phyloP scores from a whole-genome alignment of 805 yeast species.

The Lachancea kluyveri region DNA sequence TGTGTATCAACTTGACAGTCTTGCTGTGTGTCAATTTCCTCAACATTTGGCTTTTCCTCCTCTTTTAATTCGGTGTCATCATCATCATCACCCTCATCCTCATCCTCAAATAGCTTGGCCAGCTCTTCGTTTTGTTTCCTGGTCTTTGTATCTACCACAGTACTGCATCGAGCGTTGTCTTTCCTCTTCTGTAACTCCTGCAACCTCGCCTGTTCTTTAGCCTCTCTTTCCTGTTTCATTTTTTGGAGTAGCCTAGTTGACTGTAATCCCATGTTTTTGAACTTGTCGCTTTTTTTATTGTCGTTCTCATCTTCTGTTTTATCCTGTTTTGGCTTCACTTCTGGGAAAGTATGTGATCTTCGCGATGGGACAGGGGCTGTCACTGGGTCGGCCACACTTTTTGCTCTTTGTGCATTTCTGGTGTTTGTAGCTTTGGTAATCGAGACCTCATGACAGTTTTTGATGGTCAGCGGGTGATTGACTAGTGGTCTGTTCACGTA shows the following conservation, averaged over 20 bases:
- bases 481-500: constrained; percentile 3
- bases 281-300: constrained; percentile 1
- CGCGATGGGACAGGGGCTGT: constrained; percentile 1
- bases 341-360: constrained; percentile 1
- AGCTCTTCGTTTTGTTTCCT: constrained; percentile 27
- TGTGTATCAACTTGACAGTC: no score
- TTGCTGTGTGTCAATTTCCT: no score
- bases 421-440: background rate
- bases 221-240: constrained; percentile 29
- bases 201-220: constrained; percentile 24
- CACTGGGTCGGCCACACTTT: constrained; percentile 9
- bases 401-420: constrained; percentile 10
- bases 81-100: constrained; percentile 19
- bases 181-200: constrained; percentile 24
- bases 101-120: constrained; percentile 24
- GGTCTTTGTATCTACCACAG: constrained; percentile 20
- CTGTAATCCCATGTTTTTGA: constrained; percentile 17
- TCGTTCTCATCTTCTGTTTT: constrained; percentile 1
- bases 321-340: background rate
- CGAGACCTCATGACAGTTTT: background rate
- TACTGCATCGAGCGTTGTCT: constrained; percentile 13
- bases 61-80: background rate
- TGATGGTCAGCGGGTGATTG: constrained; percentile 5
- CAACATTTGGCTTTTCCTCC: background rate
- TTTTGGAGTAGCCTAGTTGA: constrained; percentile 28